These are phyloP conservation scores for Phytophthora hybrid DNA, from an alignment of 352 stramenopile species.

Conservation along the genomic window DNA sequence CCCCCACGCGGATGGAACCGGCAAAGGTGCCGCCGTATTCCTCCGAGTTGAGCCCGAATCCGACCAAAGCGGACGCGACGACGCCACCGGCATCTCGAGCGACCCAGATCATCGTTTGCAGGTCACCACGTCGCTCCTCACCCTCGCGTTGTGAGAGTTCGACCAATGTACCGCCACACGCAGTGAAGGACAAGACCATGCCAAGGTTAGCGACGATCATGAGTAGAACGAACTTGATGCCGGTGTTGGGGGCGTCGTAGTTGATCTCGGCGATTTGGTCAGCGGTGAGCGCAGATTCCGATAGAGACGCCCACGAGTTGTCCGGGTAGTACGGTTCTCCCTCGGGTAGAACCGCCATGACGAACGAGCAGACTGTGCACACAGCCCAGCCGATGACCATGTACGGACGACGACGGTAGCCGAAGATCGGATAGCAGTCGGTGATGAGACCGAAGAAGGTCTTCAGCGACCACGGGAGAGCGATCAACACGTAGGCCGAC, in stretches of 20 bases:
- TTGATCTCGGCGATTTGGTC: constrained; percentile 61
- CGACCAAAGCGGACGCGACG: constrained; percentile 56
- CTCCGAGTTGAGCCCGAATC: constrained; percentile 65
- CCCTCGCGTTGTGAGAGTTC: constrained; percentile 71
- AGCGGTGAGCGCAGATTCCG: constrained; percentile 38
- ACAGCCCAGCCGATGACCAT: constrained; percentile 79
- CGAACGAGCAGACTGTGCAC: constrained; percentile 41
- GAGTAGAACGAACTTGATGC: constrained; percentile 62
- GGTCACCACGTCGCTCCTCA: constrained; percentile 51
- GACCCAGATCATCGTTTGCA: constrained; percentile 71
- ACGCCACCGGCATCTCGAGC: constrained; percentile 45
- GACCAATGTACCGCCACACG: constrained; percentile 58
- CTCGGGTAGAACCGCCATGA: constrained; percentile 48
- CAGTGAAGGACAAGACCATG: constrained; percentile 62
- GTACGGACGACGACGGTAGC: constrained; percentile 83
- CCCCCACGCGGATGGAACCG: constrained; percentile 55
- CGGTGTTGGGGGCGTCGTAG: constrained; percentile 47
- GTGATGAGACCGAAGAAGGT: constrained; percentile 86
- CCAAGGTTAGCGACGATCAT: constrained; percentile 68
- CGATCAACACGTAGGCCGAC: constrained; percentile 57
- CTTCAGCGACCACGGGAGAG: constrained; percentile 84
- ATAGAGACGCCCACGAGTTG: constrained; percentile 38
- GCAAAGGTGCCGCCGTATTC: constrained; percentile 69
- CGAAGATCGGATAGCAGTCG: constrained; percentile 88
- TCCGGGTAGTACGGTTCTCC: constrained; percentile 68